Conservation (phyloP, 2,329 filamentous ascomycete genomes). For the Stachybotrys elegans region DNA sequence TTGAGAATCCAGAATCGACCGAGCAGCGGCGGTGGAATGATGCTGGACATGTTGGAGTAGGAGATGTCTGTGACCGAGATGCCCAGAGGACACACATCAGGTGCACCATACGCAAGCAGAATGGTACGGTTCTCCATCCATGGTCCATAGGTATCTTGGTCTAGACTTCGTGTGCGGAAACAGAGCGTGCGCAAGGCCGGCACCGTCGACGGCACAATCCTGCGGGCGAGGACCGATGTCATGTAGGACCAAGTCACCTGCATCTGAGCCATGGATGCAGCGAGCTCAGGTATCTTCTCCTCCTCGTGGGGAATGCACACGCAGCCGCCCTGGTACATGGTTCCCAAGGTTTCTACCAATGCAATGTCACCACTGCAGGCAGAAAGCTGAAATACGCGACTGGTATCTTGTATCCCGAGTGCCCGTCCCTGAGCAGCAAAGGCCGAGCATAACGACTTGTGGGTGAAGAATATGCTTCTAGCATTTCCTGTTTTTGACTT, state of each 20-base stretch:
- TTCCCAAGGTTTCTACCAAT: slow-evolving; percentile 45
- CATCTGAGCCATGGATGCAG: slow-evolving; percentile 44
- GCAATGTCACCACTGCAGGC: slow-evolving; percentile 49
- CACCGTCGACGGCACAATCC: slow-evolving; percentile 30
- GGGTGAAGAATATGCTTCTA: slow-evolving; percentile 58
- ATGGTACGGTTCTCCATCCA: slow-evolving; percentile 42
- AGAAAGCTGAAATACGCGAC: slow-evolving; percentile 53
- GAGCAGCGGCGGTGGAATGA: slow-evolving; percentile 42
- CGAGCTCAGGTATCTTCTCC: slow-evolving; percentile 44
- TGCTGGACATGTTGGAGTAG: slow-evolving; percentile 26
- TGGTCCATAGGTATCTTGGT: slow-evolving; percentile 40
- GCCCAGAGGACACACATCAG: slow-evolving; percentile 46
- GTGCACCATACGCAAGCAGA: slow-evolving; percentile 45
- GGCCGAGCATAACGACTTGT: slow-evolving; percentile 51
- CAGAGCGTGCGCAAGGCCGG: slow-evolving; percentile 35
- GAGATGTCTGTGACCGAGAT: slow-evolving; percentile 41
- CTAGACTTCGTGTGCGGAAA: slow-evolving; percentile 44
- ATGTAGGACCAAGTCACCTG: slow-evolving; percentile 48
- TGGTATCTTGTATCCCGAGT: slow-evolving; percentile 42
- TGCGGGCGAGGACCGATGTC: slow-evolving; percentile 53
- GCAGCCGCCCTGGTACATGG: slow-evolving; percentile 51
- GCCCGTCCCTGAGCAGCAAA: slow-evolving; percentile 45
- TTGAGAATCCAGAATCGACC: slow-evolving; percentile 50
- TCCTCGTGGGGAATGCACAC: slow-evolving; percentile 51
- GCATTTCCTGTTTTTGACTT: slow-evolving; percentile 34